phyloP scores from a whole-genome alignment of 208 protist species.

The Crithidia mellificae region DNA sequence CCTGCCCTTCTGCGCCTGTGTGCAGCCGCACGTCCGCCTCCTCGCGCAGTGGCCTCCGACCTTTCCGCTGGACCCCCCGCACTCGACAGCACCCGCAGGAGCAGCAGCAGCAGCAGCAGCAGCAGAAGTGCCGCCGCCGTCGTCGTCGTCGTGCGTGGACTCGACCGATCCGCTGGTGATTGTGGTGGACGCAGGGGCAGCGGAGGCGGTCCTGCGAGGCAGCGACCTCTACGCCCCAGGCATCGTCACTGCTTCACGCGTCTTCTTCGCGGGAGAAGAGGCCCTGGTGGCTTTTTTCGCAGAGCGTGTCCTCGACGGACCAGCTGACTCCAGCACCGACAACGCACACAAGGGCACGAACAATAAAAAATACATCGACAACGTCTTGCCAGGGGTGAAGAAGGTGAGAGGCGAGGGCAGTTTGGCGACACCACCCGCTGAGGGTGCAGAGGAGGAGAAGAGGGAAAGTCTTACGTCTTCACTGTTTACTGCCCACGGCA shows the following conservation, averaged over 20 bases:
- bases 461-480: no score
- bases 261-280: conserved; percentile 31
- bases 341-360: not conserved
- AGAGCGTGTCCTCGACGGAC: conserved; percentile 6
- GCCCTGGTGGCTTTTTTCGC: conserved; percentile 41
- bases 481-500: no score
- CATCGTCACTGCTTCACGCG: conserved; percentile 36
- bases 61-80: not conserved
- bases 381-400: not conserved
- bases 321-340: not conserved
- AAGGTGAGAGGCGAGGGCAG: not conserved
- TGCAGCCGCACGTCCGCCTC: conserved; percentile 5
- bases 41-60: conserved; percentile 20
- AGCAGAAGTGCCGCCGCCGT: no score
- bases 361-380: not conserved
- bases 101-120: not conserved
- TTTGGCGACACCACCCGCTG: not conserved
- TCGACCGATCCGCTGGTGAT: conserved; percentile 26
- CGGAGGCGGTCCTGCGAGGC: conserved; percentile 87
- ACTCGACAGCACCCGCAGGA: not conserved
- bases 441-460: no score
- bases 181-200: conserved; percentile 78
- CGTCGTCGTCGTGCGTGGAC: not conserved
- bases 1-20: conserved; percentile 27
- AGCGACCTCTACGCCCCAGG: conserved; percentile 84